Evolutionary conservation across 73 alveolate species (phyloP).

Genomic region (Vitrella brassicaformis): DNA sequence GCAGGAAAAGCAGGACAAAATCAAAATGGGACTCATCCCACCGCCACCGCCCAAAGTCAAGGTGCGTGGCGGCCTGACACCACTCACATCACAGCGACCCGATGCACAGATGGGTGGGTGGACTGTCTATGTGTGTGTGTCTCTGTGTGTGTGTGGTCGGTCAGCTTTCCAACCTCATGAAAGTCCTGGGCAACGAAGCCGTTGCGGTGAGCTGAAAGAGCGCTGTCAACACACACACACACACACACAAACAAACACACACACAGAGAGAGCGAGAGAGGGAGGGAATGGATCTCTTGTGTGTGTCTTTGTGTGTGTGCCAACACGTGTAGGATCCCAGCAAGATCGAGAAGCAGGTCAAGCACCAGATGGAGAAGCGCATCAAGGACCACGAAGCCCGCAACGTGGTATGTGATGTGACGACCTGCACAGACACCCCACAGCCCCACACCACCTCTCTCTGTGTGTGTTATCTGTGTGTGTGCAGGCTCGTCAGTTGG

Average conservation of each 20-base stretch:
- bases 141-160: slow-evolving; percentile 4
- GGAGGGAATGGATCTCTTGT: neutral
- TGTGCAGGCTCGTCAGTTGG: slow-evolving; percentile 47
- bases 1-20: slow-evolving; percentile 63
- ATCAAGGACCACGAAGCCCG: slow-evolving; percentile 34
- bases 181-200: slow-evolving; percentile 61
- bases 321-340: neutral
- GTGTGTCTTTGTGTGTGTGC: neutral
- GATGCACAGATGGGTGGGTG: neutral
- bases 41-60: slow-evolving; percentile 67
- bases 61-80: neutral
- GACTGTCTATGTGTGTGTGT: neutral
- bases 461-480: neutral
- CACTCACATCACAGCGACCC: neutral
- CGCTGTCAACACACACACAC: neutral
- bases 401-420: slow-evolving; percentile 4
- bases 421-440: neutral
- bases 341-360: slow-evolving; percentile 21
- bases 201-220: slow-evolving; percentile 2
- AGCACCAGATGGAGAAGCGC: slow-evolving; percentile 54
- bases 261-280: slow-evolving; percentile 52
- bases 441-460: neutral
- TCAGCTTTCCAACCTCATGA: slow-evolving; percentile 59
- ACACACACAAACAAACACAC: slow-evolving; percentile 49
- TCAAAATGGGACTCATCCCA: slow-evolving; percentile 60